Evolutionary conservation across 495 filamentous ascomycete genomes (phyloP).

Genomic region (Penicillium salamii): DNA sequence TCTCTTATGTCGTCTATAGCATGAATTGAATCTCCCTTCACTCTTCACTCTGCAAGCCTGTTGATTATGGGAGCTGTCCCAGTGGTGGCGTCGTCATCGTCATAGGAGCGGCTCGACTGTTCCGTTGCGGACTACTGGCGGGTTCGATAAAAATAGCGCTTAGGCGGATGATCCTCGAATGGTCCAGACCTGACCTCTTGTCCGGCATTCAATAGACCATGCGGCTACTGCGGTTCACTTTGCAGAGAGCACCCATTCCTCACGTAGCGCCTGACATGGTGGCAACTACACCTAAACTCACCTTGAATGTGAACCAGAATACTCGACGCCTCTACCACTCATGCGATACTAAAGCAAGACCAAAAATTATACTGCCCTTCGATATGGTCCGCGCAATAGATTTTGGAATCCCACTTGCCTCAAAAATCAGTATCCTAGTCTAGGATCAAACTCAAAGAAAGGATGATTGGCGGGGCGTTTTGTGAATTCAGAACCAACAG

Average conservation of each 20-base stretch:
- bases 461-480: not conserved
- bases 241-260: not conserved
- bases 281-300: not conserved
- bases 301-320: not conserved
- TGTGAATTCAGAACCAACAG: not conserved
- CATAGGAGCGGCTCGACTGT: not conserved
- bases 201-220: not conserved
- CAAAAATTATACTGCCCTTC: not conserved
- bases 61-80: not conserved
- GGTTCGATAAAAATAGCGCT: not conserved
- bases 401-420: too few relatives aligned
- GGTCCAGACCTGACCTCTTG: not conserved
- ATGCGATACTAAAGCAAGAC: not conserved
- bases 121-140: not conserved
- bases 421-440: not conserved
- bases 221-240: not conserved
- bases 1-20: not conserved
- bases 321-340: not conserved
- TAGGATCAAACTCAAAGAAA: not conserved
- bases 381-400: not conserved
- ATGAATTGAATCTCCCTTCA: not conserved
- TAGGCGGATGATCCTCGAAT: not conserved
- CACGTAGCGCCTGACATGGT: too few relatives aligned
- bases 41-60: not conserved
- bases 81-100: not conserved